Base-by-base conservation (phyloP, 352 stramenopile species). In the Globisporangium megalacanthum region DNA sequence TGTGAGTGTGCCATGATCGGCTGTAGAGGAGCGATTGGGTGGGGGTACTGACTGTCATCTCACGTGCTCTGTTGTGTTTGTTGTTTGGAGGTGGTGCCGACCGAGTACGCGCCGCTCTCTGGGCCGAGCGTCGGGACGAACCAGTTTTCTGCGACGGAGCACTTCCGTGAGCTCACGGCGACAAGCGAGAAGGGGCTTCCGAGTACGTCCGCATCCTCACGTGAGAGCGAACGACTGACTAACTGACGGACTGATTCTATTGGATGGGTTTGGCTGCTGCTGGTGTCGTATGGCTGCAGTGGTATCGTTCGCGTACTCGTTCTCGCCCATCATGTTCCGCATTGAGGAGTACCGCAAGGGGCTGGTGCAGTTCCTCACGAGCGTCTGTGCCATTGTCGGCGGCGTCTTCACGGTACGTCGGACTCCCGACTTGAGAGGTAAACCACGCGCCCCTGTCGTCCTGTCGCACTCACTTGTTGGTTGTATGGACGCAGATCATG, bases 101-200 rank as follows among this genome's bases (percentile, higher is more conserved):
- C 97, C 5, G 75, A 91, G 52, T 99, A 98, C 68, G 86, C 72
- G 54, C 93, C 89, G 52, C 67, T 98, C 20, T 89, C 89, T 14
- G 90, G 92, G 25, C 81, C 73, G 6, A 79, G 71, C 8, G 91
- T 98, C 60, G 72, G 86, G 50, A 97, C 90, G 22, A 99, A 99
- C 71, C 97, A 99, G 80, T 99, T 98, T 77, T 98, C 86, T n/a
- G 96, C 97, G 10, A 99, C 96, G 13, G 94, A 99, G 66, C 95
- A 99, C 76, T 91, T 98, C 58, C 77, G 74, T 44, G 66, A 88
- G 67, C 77, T 92, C 55, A 89, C 86, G 35, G 89, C 73, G 72
- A 94, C 88, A 67, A 97, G 60, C 55, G 78, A 92, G 63, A 91
- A 92, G 68, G 82, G 83, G 3, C 66, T 94, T 0, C 85, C 85